Base-by-base conservation (phyloP, 192 early-diverging fungal genomes). In the Entrophospora sp. region DNA sequence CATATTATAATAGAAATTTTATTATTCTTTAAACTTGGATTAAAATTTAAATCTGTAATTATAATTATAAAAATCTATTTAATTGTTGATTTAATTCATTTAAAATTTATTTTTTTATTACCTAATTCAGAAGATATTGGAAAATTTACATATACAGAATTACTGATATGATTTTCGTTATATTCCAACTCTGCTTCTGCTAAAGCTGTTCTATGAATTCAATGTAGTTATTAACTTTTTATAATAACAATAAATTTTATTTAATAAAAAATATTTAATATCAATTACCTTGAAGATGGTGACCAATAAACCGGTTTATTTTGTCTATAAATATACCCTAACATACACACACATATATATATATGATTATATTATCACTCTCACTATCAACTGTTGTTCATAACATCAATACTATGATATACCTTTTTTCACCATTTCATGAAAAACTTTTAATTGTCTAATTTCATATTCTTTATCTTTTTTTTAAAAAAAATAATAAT, bases 271-370 rank as follows among this genome's bases (percentile, higher is more conserved):
- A n/a, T n/a, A n/a, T 37, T 16, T 31, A 55, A 28, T 22, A 1
- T 5, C 0, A 43, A 35, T 53, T 68, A 80, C 70, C 75, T 80
- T 44, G 89, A 89, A 2, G 89, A 91, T 3, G 89, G 89, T 30
- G 88, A 91, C 88, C 88, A 91, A 68, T 87, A 89, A 3, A 91
- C 89, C 1, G 89, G 89, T 61, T 89, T 89, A 71, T 84, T 79
- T 66, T 86, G 86, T 12, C 89, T 80, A 58, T 89, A 89, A 22
- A 91, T 89, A 24, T 85, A 81, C 6, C 85, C 85, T 64, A 42
- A 43, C 18, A 28, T n/a, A 28, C 7, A 27, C n/a, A n/a, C n/a
- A n/a, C n/a, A n/a, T n/a, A n/a, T n/a, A n/a, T n/a, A n/a, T n/a
- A n/a, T n/a, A n/a, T n/a, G n/a, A n/a, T n/a, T n/a, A n/a, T n/a